Base-by-base conservation (phyloP, 331 rosid species). In the Telfairia occidentalis region DNA sequence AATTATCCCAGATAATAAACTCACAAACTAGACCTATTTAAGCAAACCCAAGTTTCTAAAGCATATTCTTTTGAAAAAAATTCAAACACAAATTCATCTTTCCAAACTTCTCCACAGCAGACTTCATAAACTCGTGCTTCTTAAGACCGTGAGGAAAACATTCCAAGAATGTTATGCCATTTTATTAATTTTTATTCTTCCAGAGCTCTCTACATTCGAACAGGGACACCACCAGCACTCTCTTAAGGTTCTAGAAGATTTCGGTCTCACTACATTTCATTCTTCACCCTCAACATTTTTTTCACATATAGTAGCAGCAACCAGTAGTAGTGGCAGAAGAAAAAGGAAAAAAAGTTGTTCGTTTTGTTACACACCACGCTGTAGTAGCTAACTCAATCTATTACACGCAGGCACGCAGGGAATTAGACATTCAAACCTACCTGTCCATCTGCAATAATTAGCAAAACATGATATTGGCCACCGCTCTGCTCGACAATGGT, bases 401-500 rank as follows among this genome's bases (percentile, higher is more conserved):
- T 57, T 13, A 43, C 4, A 61, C 21, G n/a, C 60, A 7, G 57
- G 29, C 4, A 61, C 21, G n/a, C 60, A 7, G 57, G 29, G 29
- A 76, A 45, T 16, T 21, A 15, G 75, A 70, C 24, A 46, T 67
- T 40, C 45, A 16, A 55, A 75, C 67, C 71, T 59, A 77, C 80
- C 80, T 77, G 80, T 45, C 80, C 80, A 77, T 77, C 80, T n/a
- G 80, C 80, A 49, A 77, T 77, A 23, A 77, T 77, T 26, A 77
- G 65, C 48, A 77, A 54, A 18, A 77, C 65, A 65, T 77, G 80
- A 53, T 77, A 77, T 21, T 77, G 80, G 5, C 80, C 80, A 34
- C 74, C 80, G 24, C 80, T 77, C 65, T 77, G 74, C 63, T 77
- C 65, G 9, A 77, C 80, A 45, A 63, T 77, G 16, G 65, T 65